These are phyloP conservation scores for Apiotrichum mycotoxinovorans DNA, from an alignment of 1,284 basidiomycete species.

Conservation along the genomic window DNA sequence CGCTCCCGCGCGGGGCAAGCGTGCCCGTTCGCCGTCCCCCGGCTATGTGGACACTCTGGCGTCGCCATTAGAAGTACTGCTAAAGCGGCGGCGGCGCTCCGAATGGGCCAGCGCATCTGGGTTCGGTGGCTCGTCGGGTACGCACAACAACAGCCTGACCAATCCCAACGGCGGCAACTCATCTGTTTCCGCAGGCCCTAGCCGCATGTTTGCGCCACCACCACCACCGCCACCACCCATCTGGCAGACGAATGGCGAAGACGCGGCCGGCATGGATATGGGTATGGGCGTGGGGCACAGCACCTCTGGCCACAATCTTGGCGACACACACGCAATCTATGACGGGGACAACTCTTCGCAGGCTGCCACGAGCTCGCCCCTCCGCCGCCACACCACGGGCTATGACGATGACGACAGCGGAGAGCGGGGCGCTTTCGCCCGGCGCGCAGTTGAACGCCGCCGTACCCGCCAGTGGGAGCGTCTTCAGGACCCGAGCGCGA, in stretches of 20 bases:
- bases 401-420: constrained; percentile 1
- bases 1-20: constrained; percentile 28
- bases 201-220: constrained; percentile 2
- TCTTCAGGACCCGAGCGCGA: constrained; percentile 13
- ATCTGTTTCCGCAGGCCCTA: not conserved
- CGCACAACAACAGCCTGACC: no score
- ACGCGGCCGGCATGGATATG: no score
- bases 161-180: not conserved
- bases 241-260: not conserved
- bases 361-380: not conserved
- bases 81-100: constrained; percentile 36
- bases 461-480: constrained; percentile 20
- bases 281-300: no score
- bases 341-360: not conserved
- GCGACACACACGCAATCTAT: not conserved
- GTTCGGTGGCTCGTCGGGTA: not conserved
- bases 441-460: constrained; percentile 14
- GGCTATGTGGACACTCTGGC: constrained; percentile 27
- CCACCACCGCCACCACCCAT: constrained; percentile 6
- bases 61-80: constrained; percentile 40
- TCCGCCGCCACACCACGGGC: not conserved
- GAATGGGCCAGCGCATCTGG: not conserved
- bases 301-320: not conserved
- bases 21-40: constrained; percentile 40
- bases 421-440: not conserved